Conservation (phyloP, 176 grass and related monocot species). For the Paspalum notatum region DNA sequence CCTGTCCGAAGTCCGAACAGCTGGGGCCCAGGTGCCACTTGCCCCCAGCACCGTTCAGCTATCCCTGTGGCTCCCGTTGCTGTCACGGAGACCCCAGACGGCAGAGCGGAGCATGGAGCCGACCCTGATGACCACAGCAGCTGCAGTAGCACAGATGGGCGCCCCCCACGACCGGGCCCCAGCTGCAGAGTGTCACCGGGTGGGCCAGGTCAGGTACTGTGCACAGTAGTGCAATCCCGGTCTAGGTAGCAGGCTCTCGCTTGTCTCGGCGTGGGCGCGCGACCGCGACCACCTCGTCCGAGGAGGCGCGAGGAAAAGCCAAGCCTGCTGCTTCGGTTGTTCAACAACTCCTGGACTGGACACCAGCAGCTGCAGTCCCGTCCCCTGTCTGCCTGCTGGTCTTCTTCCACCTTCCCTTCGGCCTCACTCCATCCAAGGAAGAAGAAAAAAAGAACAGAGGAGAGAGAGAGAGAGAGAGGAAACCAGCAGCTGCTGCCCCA, state of each 20-base stretch:
- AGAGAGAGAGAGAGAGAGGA: no score
- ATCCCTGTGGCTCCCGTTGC: conserved; percentile 25
- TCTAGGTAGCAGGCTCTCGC: conserved; percentile 7
- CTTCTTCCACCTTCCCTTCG: conserved; percentile 40
- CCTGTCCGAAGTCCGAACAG: conserved; percentile 2
- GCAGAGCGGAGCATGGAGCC: not conserved
- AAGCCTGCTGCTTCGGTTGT: conserved; percentile 49
- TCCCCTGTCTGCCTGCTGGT: conserved; percentile 5
- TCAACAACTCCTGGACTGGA: conserved; percentile 34
- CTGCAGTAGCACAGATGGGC: conserved; percentile 21
- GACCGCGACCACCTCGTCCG: not conserved
- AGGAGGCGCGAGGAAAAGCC: conserved; percentile 9
- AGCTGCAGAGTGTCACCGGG: not conserved
- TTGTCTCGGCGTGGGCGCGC: conserved; percentile 22
- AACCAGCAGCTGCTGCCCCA: not conserved
- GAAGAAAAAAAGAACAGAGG: not conserved
- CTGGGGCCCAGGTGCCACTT: conserved; percentile 37
- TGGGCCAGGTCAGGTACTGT: conserved; percentile 18
- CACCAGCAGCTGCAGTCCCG: not conserved
- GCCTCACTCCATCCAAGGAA: conserved; percentile 41
- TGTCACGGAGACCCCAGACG: conserved; percentile 13
- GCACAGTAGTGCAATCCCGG: no score
- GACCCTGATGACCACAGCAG: not conserved
- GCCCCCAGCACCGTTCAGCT: conserved; percentile 27
- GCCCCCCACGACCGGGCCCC: not conserved